Percentiles rank a stretch among this genome's conserved stretches.
phyloP scores from a whole-genome alignment of 768 basidiomycete species.

The Termitomyces eurrhizus region DNA sequence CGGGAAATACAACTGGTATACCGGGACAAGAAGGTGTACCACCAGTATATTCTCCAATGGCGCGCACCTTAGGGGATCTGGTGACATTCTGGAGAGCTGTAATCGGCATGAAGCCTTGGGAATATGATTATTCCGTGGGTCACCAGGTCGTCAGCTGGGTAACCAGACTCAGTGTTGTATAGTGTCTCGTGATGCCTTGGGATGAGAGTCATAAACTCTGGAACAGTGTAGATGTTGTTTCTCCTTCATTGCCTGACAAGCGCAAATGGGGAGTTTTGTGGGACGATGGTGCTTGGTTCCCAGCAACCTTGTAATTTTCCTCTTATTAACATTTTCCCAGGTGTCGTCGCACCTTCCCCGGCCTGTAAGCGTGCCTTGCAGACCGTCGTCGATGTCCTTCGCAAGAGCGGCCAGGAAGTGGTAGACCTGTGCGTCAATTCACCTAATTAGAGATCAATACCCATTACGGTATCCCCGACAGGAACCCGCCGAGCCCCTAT shows the following conservation, averaged over 20 bases:
- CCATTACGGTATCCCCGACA: constrained; percentile 9
- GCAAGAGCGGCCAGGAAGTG: constrained; percentile 45
- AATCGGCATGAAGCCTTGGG: constrained; percentile 60
- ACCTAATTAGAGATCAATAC: neutral
- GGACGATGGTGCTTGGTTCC: constrained; percentile 48
- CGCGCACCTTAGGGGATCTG: constrained; percentile 55
- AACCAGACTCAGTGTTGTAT: constrained; percentile 16
- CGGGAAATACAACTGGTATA: constrained; percentile 40
- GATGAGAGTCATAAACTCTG: neutral
- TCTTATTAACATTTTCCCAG: constrained; percentile 22
- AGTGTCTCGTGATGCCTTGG: constrained; percentile 37
- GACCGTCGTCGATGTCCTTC: constrained; percentile 39
- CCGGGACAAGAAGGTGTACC: constrained; percentile 60
- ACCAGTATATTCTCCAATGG: constrained; percentile 56
- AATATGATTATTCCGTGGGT: constrained; percentile 51
- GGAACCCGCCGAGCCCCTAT: constrained; percentile 43
- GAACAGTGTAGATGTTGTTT: neutral
- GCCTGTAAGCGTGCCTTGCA: constrained; percentile 54
- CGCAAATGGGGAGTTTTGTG: constrained; percentile 59
- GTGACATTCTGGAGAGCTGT: constrained; percentile 62
- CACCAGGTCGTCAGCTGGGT: constrained; percentile 1
- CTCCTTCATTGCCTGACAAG: constrained; percentile 20
- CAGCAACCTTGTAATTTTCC: constrained; percentile 8
- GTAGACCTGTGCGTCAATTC: constrained; percentile 36
- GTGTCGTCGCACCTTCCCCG: constrained; percentile 54